Conservation (phyloP, 2,329 filamentous ascomycete genomes). For the Zopfia rhizophila region DNA sequence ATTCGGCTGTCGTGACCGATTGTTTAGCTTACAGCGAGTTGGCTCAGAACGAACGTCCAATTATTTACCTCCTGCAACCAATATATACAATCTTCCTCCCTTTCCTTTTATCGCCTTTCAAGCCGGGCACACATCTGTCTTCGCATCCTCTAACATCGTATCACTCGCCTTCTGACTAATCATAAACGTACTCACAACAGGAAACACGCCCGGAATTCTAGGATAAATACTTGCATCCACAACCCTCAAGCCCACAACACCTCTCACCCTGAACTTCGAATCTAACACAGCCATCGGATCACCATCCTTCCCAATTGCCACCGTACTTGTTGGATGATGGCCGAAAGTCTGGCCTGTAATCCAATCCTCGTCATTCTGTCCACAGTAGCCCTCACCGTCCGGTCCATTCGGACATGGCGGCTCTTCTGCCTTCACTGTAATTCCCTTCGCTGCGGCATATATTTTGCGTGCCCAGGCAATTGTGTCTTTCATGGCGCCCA, state of each 20-base stretch:
- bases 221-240: slow-evolving; percentile 71
- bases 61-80: too few species aligned
- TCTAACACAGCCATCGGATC: slow-evolving; percentile 68
- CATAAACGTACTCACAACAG: too few species aligned
- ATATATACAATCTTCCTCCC: too few species aligned
- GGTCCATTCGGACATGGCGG: slow-evolving; percentile 53
- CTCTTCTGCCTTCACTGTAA: slow-evolving; percentile 54
- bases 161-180: too few species aligned
- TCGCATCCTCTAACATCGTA: slow-evolving; percentile 62
- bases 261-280: slow-evolving; percentile 66
- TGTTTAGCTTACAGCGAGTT: too few species aligned
- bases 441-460: slow-evolving; percentile 40
- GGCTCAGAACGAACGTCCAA: too few species aligned
- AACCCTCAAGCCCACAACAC: slow-evolving; percentile 66
- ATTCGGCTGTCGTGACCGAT: too few species aligned
- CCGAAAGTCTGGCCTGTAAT: slow-evolving; percentile 53
- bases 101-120: too few species aligned
- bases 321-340: slow-evolving; percentile 68
- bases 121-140: too few species aligned
- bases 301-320: slow-evolving; percentile 64
- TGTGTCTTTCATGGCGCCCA: slow-evolving; percentile 62
- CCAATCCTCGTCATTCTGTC: slow-evolving; percentile 44
- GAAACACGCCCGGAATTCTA: too few species aligned
- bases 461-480: slow-evolving; percentile 66
- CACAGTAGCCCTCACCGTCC: slow-evolving; percentile 45